Conservation (phyloP, 805 yeast genomes). For the Cyberlindnera saturnus region DNA sequence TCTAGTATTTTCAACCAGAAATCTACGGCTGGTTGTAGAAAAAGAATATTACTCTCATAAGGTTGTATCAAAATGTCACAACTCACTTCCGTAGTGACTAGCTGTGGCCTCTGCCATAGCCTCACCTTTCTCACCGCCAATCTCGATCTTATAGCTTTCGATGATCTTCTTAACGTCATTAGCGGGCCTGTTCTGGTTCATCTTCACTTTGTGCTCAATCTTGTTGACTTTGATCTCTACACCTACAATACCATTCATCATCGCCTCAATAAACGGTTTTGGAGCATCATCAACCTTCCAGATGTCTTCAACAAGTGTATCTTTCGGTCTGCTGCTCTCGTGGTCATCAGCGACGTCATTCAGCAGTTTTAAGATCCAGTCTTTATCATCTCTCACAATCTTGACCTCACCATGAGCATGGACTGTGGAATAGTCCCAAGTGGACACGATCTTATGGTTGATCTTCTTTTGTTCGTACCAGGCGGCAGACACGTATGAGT, state of each 20-base stretch:
- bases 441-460: slow-evolving; percentile 61
- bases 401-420: slow-evolving; percentile 49
- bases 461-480: slow-evolving; percentile 52
- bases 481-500: slow-evolving; percentile 51
- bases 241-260: slow-evolving; percentile 50
- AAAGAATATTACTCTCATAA: too few species aligned
- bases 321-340: slow-evolving; percentile 35
- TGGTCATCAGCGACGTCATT: slow-evolving; percentile 39
- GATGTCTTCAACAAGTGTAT: slow-evolving; percentile 20
- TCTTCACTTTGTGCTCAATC: slow-evolving; percentile 49
- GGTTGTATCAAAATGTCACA: too few species aligned
- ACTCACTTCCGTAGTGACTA: background rate
- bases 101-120: slow-evolving; percentile 8
- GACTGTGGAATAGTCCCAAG: slow-evolving; percentile 59
- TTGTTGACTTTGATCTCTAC: slow-evolving; percentile 43
- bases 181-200: slow-evolving; percentile 43
- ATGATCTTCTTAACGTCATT: slow-evolving; percentile 48
- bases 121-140: slow-evolving; percentile 22
- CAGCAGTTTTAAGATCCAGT: slow-evolving; percentile 40
- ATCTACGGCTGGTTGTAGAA: too few species aligned
- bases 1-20: too few species aligned
- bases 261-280: slow-evolving; percentile 33
- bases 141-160: slow-evolving; percentile 38
- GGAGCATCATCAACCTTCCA: slow-evolving; percentile 62
- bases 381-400: slow-evolving; percentile 37